A percentile compares a stretch with the other conserved stretches of the same genome.
phyloP scores from a whole-genome alignment of 768 basidiomycete species.

The Leccinum obscurum region DNA sequence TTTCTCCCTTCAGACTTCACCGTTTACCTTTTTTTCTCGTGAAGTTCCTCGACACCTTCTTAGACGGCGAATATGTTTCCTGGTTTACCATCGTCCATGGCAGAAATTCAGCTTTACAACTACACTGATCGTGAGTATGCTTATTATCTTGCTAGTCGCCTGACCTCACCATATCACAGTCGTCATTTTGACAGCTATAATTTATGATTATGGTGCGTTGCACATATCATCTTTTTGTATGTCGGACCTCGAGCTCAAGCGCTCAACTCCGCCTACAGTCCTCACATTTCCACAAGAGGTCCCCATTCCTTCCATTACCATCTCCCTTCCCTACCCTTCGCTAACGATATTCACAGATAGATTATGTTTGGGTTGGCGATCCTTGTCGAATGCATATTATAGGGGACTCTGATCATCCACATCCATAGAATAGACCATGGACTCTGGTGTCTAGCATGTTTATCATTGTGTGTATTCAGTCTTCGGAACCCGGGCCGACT shows the following conservation, averaged over 20 bases:
- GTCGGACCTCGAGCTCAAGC: not conserved
- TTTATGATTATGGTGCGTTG: slow-evolving; percentile 23
- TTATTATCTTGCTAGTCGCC: not conserved
- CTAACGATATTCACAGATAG: slow-evolving; percentile 14
- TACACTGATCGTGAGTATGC: slow-evolving; percentile 11
- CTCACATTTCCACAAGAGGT: slow-evolving; percentile 22
- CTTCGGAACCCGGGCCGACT: not conserved
- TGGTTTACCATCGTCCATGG: slow-evolving; percentile 5
- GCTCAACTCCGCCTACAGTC: slow-evolving; percentile 6
- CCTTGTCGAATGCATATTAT: not conserved
- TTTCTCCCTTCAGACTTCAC: no score
- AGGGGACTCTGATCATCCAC: not conserved
- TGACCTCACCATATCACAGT: slow-evolving; percentile 17
- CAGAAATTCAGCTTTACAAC: slow-evolving; percentile 8
- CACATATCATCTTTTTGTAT: not conserved
- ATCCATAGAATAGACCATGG: slow-evolving; percentile 18
- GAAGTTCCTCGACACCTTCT: no score
- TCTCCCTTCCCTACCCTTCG: not conserved
- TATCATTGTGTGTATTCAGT: slow-evolving; percentile 16
- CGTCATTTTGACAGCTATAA: slow-evolving; percentile 3
- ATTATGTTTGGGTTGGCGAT: slow-evolving; percentile 21
- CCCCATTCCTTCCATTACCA: not conserved
- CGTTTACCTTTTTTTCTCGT: no score
- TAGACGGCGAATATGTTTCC: not conserved
- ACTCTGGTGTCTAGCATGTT: slow-evolving; percentile 15